Evolutionary conservation across 2,329 filamentous ascomycete genomes (phyloP), one percentile per base, ranked within the genome.

Genomic region (Xylaria hypoxylon): DNA sequence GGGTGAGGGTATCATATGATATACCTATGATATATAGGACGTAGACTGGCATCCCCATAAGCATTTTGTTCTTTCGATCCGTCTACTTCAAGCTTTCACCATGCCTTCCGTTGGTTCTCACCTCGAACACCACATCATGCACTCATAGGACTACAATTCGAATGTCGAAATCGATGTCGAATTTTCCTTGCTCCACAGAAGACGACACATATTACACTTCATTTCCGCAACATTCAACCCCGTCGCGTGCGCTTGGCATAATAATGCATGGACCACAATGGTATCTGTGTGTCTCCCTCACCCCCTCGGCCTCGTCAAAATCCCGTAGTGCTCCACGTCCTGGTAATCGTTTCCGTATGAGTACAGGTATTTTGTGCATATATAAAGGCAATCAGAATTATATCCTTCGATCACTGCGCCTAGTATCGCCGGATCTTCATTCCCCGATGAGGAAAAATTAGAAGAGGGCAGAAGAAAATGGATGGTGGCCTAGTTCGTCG

Each of bases 301-400:
- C 59, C 35, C 22, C 40, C 50, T n/a, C 13, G 4, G 17, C 48
- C 33, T n/a, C 22, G 38, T 58, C 40, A 24, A 51, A 64, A 47
- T 17, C 42, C 38, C 40, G 35, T 33, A 44, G 57, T 64, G 57
- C 55, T 67, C 55, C 56, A 47, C 42, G 56, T 42, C 55, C 57
- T 45, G 55, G 58, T 26, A 19, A 45, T 62, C 35, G 28, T 52
- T 56, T 38, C 38, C 38, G 22, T 65, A 60, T 40, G 47, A 44
- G 28, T 62, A 68, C 48, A 68, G 11, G 40, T 59, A 31, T 42
- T 61, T 53, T 48, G 45, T 52, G 59, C 55, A 22, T 57, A 50
- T 50, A 51, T 56, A 59, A 61, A 19, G 8, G 17, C 40, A 58
- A 42, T 56, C 51, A 48, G 42, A 55, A 55, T 48, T 58, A 62